Evolutionary conservation across 148 eudicot species (phyloP).

Genomic region (Pharnaceum exiguum): DNA sequence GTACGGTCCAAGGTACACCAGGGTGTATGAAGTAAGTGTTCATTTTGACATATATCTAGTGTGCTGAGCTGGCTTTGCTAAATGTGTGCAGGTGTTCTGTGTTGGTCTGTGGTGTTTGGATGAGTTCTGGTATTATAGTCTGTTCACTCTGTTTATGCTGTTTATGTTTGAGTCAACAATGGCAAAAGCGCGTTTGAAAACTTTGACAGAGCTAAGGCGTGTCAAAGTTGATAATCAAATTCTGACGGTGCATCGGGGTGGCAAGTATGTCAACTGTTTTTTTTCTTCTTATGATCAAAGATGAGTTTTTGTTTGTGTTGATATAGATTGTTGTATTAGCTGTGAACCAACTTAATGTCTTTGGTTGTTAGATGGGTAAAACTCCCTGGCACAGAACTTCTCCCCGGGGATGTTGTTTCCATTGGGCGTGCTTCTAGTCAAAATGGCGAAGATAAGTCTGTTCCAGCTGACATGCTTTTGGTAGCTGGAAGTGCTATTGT

Average conservation of each 20-base stretch:
- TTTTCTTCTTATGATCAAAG: too few species aligned
- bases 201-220: constrained; percentile 95
- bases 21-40: too few species aligned
- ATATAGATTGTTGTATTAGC: not conserved
- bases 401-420: constrained; percentile 98
- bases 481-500: constrained; percentile 94
- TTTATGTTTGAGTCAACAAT: constrained; percentile 98
- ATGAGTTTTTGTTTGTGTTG: not conserved
- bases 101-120: constrained; percentile 99
- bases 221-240: constrained; percentile 89
- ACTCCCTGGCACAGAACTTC: constrained; percentile 84
- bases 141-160: constrained; percentile 91
- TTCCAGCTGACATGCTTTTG: constrained; percentile 94
- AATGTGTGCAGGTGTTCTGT: constrained; percentile 71
- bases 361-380: constrained; percentile 68
- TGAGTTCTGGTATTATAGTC: constrained; percentile 95
- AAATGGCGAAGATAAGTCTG: constrained; percentile 92
- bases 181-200: constrained; percentile 94
- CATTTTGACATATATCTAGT: too few species aligned
- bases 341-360: constrained; percentile 4
- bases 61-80: not conserved
- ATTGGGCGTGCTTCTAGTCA: constrained; percentile 78
- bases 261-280: constrained; percentile 60
- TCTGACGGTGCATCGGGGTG: constrained; percentile 88
- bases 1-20: too few species aligned